These are phyloP conservation scores for Fusarium sacchari DNA, from an alignment of 2,329 filamentous ascomycete species.

Conservation along the genomic window DNA sequence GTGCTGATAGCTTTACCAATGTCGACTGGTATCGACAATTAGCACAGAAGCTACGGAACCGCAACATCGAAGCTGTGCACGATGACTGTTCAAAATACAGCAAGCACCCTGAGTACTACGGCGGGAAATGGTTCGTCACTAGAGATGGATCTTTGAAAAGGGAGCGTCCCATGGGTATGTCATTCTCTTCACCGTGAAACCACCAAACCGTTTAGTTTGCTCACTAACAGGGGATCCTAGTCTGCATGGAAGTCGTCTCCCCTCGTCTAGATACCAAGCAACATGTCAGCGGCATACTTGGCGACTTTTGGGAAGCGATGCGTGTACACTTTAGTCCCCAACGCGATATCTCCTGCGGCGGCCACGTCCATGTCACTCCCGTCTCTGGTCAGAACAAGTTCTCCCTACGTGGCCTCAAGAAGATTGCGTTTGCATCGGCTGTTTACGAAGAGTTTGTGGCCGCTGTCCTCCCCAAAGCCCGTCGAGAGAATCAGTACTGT, in stretches of 20 bases:
- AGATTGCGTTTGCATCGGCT: conserved; percentile 51
- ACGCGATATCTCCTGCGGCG: conserved; percentile 50
- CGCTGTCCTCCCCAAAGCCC: conserved; percentile 46
- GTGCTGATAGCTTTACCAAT: conserved; percentile 50
- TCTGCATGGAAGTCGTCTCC: conserved; percentile 56
- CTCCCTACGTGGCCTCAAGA: conserved; percentile 49
- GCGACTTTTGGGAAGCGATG: conserved; percentile 56
- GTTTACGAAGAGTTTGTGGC: conserved; percentile 50
- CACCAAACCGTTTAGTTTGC: neutral
- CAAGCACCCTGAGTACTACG: conserved; percentile 55
- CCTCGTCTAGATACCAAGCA: conserved; percentile 51
- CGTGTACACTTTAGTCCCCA: conserved; percentile 53
- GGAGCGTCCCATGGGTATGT: conserved; percentile 50
- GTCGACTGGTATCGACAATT: conserved; percentile 55
- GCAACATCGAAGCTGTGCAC: conserved; percentile 51
- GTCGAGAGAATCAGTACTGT: conserved; percentile 52
- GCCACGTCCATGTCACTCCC: conserved; percentile 54
- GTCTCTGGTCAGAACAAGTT: conserved; percentile 49
- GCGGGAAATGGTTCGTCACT: conserved; percentile 55
- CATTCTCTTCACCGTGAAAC: neutral
- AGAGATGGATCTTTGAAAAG: conserved; percentile 53
- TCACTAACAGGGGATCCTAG: conserved; percentile 37
- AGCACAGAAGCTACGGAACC: conserved; percentile 52
- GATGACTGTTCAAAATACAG: conserved; percentile 52
- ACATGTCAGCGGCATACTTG: conserved; percentile 47